These are phyloP conservation scores for Monosporozyma unispora DNA, from an alignment of 805 yeast genomes.

Conservation along the genomic window DNA sequence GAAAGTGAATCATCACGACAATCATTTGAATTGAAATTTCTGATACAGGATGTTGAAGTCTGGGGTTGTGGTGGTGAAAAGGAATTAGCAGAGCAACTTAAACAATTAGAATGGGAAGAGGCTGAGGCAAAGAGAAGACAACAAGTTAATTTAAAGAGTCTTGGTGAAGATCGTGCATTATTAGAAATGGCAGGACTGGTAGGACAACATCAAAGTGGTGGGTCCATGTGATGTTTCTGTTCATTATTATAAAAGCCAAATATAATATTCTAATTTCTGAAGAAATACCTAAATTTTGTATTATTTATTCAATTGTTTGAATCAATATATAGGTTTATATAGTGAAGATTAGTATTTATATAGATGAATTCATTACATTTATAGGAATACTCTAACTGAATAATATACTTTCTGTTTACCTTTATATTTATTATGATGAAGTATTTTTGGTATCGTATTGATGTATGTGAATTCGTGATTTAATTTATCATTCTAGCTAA, in stretches of 20 bases:
- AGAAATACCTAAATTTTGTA: no score
- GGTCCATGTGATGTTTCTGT: slow-evolving; percentile 33
- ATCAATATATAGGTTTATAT: no score
- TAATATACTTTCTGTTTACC: neutral
- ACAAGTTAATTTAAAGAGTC: slow-evolving; percentile 50
- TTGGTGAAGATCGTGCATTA: slow-evolving; percentile 78
- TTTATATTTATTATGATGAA: neutral
- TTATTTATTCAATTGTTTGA: no score
- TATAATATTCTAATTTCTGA: no score
- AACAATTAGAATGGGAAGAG: slow-evolving; percentile 87
- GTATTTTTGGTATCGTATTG: neutral
- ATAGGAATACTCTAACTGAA: neutral
- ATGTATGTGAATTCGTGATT: neutral
- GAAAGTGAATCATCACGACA: slow-evolving; percentile 8
- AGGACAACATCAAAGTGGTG: slow-evolving; percentile 43
- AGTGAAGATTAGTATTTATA: no score
- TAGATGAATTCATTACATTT: neutral
- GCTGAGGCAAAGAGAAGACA: slow-evolving; percentile 74
- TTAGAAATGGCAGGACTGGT: slow-evolving; percentile 73
- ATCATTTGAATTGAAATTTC: slow-evolving; percentile 57
- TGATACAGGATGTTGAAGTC: slow-evolving; percentile 71
- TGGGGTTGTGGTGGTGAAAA: slow-evolving; percentile 85
- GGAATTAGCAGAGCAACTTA: slow-evolving; percentile 67
- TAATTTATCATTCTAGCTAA: neutral
- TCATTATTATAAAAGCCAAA: neutral